Conservation (phyloP, 768 basidiomycete species). For the Pleurotus tuoliensis region DNA sequence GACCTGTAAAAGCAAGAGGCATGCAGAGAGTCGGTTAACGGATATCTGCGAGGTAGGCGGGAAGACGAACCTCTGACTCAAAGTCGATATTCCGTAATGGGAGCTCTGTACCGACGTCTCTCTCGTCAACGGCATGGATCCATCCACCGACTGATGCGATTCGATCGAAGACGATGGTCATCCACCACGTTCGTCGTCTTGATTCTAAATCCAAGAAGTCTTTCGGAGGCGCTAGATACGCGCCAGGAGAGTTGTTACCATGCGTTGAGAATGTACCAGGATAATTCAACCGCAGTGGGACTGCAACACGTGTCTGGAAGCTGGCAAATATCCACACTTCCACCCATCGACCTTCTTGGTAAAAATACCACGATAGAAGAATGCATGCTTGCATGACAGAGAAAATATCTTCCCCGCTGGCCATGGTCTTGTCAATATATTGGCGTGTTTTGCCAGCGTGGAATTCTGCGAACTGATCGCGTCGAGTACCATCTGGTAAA, state of each 20-base stretch:
- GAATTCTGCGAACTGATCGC: constrained; percentile 85
- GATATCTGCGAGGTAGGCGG: not conserved
- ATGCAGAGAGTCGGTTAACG: constrained; percentile 9
- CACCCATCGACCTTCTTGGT: constrained; percentile 86
- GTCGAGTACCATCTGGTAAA: constrained; percentile 68
- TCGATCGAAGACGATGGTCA: constrained; percentile 83
- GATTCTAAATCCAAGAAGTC: constrained; percentile 74
- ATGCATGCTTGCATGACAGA: constrained; percentile 85
- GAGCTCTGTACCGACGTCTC: constrained; percentile 80
- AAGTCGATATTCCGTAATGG: constrained; percentile 76
- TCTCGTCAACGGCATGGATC: constrained; percentile 82
- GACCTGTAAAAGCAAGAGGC: constrained; percentile 33
- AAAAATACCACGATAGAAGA: constrained; percentile 87
- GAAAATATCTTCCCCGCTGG: constrained; percentile 85
- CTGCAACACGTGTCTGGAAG: constrained; percentile 77
- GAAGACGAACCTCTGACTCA: constrained; percentile 56
- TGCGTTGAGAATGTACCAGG: constrained; percentile 78
- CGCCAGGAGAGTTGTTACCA: constrained; percentile 64
- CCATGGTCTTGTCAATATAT: constrained; percentile 87
- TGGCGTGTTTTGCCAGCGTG: constrained; percentile 84
- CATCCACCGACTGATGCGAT: constrained; percentile 80
- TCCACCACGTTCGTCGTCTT: constrained; percentile 86
- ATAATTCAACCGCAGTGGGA: constrained; percentile 81
- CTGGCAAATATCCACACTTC: constrained; percentile 91
- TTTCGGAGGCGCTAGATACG: constrained; percentile 78